Evolutionary conservation across 73 alveolate species (phyloP), one percentile per base, ranked within the genome.

Genomic region (Halteria grandinella): DNA sequence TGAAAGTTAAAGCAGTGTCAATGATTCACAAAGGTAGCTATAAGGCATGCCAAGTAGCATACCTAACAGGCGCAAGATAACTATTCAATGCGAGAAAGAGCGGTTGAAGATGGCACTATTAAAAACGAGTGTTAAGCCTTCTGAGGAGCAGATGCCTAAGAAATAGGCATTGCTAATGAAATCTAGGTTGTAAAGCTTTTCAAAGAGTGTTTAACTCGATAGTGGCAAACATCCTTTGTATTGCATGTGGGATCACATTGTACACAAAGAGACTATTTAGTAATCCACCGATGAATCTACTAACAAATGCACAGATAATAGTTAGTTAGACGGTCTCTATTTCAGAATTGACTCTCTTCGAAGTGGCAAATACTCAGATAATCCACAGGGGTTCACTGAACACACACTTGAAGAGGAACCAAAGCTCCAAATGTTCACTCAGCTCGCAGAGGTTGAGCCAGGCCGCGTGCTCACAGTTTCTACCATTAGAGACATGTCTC

Each of bases 401-500:
- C 25, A 17, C 63, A 11, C 6, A 3, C 6, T 8, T 18, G 50
- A 62, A 41, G 5, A 36, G 2, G 43, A 62, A 60, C 78, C 36
- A 21, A n/a, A n/a, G n/a, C n/a, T 62, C 11, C 24, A 62, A 60
- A 54, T 57, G 6, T 57, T 57, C 36, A 57, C 55, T 18, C 23
- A 57, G 54, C 28, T 29, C 2, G 28, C 36, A 29, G 17, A 31
- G 6, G n/a, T n/a, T n/a, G n/a, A n/a, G n/a, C 14, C 7, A 4
- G 28, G 36, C n/a, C 55, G 74, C 4, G 36, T 33, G 36, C 55
- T 33, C 15, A 62, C 57, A 8, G 20, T 62, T 6, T 4, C 25
- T 7, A 40, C 25, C 10, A 52, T 62, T 12, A 62, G 78, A 62
- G 60, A 62, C n/a, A 62, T 62, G 78, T 40, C 78, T 5, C 17